These are phyloP conservation scores for Pyricularia grisea DNA, from an alignment of 2,329 filamentous ascomycete species.

Conservation along the genomic window DNA sequence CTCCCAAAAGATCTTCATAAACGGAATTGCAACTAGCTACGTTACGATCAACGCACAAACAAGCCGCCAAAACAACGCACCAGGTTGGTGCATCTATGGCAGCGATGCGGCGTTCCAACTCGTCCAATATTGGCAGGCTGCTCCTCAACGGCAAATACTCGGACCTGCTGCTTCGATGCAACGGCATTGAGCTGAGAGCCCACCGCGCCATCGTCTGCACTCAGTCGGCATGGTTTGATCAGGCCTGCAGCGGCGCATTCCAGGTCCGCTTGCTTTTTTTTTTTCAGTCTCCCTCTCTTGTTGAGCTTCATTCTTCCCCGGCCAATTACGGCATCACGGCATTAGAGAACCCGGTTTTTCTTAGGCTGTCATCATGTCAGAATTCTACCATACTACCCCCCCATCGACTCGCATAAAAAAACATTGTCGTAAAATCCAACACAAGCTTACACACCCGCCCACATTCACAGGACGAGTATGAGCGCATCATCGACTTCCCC, in stretches of 20 bases:
- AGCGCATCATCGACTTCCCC: slow-evolving; percentile 14
- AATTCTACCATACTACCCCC: neutral
- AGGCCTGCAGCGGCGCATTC: slow-evolving; percentile 16
- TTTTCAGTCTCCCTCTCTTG: neutral
- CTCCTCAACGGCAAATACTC: slow-evolving; percentile 14
- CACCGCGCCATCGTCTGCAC: slow-evolving; percentile 25
- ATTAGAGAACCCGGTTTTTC: neutral
- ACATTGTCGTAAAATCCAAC: neutral
- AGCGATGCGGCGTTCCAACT: slow-evolving; percentile 3
- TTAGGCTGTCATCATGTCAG: neutral
- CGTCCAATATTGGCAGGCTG: slow-evolving; percentile 2
- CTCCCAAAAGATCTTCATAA: neutral
- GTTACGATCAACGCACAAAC: neutral
- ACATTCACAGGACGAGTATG: slow-evolving; percentile 4
- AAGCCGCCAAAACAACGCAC: neutral
- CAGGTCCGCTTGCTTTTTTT: slow-evolving; percentile 13
- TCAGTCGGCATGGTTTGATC: slow-evolving; percentile 23
- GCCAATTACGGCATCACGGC: neutral
- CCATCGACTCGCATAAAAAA: neutral
- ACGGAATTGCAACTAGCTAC: neutral
- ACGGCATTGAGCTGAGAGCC: slow-evolving; percentile 17
- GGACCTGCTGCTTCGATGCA: slow-evolving; percentile 23
- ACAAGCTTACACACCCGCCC: neutral
- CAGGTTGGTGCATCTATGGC: neutral
- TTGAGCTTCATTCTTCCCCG: neutral